phyloP scores from a whole-genome alignment of 2,329 filamentous ascomycete genomes.

The Fusarium ramigenum region DNA sequence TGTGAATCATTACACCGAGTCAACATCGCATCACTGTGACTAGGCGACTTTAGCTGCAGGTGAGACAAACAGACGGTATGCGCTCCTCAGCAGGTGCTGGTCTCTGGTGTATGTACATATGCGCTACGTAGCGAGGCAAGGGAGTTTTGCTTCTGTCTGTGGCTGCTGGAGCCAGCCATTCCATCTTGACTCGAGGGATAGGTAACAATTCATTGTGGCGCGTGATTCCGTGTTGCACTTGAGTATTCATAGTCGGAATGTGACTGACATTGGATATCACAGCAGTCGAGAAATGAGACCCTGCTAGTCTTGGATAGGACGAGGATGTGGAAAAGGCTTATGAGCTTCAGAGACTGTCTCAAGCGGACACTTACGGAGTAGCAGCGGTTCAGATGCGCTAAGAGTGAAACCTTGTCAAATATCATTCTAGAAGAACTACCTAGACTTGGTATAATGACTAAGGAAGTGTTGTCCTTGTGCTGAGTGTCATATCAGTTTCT shows the following conservation, averaged over 20 bases:
- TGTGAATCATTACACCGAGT: constrained; percentile 9
- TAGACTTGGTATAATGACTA: background rate
- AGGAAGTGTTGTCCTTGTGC: background rate
- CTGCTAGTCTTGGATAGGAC: background rate
- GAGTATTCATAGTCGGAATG: constrained; percentile 22
- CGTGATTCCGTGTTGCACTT: constrained; percentile 9
- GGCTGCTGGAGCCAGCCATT: constrained; percentile 15
- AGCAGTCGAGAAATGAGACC: constrained; percentile 15
- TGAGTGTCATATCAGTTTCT: background rate
- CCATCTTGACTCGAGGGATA: constrained; percentile 18
- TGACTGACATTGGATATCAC: constrained; percentile 23
- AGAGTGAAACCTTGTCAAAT: constrained; percentile 15
- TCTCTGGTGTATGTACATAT: background rate
- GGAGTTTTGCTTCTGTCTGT: constrained; percentile 14
- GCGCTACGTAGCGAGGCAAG: constrained; percentile 24
- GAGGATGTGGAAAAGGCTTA: background rate
- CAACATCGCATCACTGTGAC: constrained; percentile 8
- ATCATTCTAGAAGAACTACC: constrained; percentile 19
- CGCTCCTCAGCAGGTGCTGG: constrained; percentile 6
- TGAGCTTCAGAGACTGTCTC: constrained; percentile 7
- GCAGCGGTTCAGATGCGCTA: constrained; percentile 6
- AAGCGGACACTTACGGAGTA: background rate
- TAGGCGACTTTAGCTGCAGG: constrained; percentile 19
- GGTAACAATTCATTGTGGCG: constrained; percentile 22
- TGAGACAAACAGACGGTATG: constrained; percentile 30